Conservation (phyloP, 139 green algal species). For the Marvania coccoides region DNA sequence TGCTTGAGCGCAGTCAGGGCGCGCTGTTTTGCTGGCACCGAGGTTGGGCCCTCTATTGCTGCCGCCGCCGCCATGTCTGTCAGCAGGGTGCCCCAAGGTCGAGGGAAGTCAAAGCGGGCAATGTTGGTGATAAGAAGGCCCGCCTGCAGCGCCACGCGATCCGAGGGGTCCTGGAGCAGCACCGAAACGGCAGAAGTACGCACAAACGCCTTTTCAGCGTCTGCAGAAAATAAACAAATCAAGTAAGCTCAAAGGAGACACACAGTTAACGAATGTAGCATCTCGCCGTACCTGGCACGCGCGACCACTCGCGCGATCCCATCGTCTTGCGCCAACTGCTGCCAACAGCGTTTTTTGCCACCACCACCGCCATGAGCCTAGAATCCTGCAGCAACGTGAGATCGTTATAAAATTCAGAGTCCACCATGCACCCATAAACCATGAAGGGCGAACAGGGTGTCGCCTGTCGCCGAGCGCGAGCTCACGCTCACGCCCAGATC, state of each 20-base stretch:
- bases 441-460: too few species aligned
- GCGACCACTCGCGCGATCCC: constrained; percentile 50
- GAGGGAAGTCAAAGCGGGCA: constrained; percentile 60
- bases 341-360: constrained; percentile 77
- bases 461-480: too few species aligned
- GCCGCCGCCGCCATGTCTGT: constrained; percentile 25
- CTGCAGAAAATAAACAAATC: constrained; percentile 4
- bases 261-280: neutral
- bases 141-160: constrained; percentile 54
- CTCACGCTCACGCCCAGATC: too few species aligned
- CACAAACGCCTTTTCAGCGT: constrained; percentile 55
- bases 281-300: constrained; percentile 9
- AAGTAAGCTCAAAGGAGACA: neutral
- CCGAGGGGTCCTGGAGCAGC: constrained; percentile 44
- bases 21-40: constrained; percentile 24
- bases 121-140: constrained; percentile 68
- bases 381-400: constrained; percentile 35
- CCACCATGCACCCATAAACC: too few species aligned
- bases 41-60: constrained; percentile 3
- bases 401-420: neutral
- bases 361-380: constrained; percentile 58
- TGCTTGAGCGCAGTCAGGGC: constrained; percentile 56
- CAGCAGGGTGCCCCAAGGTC: constrained; percentile 18
- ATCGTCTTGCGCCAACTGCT: constrained; percentile 73
- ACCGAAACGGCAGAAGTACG: constrained; percentile 27